Evolutionary conservation across 1,139 yeast species (phyloP), one percentile per base, ranked within the genome.

Genomic region (Blastobotrys illinoisensis): DNA sequence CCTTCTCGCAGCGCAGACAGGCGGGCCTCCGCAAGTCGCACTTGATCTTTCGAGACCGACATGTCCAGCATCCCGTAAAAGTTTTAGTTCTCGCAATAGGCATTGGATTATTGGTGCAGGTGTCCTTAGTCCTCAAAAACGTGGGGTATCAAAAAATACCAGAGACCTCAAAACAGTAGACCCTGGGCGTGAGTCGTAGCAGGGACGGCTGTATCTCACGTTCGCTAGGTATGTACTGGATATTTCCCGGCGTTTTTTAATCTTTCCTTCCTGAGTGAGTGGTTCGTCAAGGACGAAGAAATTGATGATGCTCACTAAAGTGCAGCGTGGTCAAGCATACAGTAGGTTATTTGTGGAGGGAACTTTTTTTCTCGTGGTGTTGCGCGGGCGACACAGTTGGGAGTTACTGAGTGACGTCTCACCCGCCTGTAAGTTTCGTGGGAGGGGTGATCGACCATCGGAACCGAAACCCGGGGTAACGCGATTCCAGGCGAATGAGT

Each of bases 51-150:
- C 87, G 67, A 16, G 79, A 68, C 28, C 87, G 71, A 59, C 88
- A 83, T 0, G 87, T 82, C 73, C 83, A 82, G 64, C 88, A 83
- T 1, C 87, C 88, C 1, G 82, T 66, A 74, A 79, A 79, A 0
- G 82, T 78, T 63, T 79, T 79, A 5, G 75, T 72, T 57, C 75
- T 14, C 16, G 58, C 48, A 14, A 51, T 48, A 20, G 56, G 50
- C 54, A 51, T 54, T 9, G 18, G 20, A 18, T 47, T 23, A 18
- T 18, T 47, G 4, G 16, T 16, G 21, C 7, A 13, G 7, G 13
- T 32, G 11, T 13, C 40, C 40, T 32, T 32, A 32, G 11, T 13
- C 14, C 14, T n/a, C 7, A 2, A 32, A n/a, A 32, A n/a, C 40
- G 40, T 32, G 40, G 40, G 40, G 40, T 32, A 32, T 32, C 40